A percentile compares a stretch with the other conserved stretches of the same genome.
These are phyloP conservation scores for Chytriomyces sp. DNA, from an alignment of 192 early-diverging fungal species.

Conservation along the genomic window DNA sequence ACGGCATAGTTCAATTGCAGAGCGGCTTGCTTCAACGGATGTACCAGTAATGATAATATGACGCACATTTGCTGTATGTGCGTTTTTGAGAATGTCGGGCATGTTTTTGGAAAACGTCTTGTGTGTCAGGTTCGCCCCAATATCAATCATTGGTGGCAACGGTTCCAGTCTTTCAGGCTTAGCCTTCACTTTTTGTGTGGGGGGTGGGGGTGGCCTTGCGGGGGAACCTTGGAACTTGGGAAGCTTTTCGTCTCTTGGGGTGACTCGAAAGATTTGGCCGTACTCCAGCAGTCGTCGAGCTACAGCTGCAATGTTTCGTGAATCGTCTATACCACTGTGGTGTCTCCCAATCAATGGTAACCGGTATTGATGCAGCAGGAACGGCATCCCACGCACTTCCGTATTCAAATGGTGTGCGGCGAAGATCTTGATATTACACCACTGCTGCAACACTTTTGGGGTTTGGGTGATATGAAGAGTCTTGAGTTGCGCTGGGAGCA, in stretches of 20 bases:
- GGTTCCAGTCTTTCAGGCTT: not conserved
- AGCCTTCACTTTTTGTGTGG: not conserved
- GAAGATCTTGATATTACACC: slow-evolving; percentile 49
- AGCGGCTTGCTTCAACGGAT: slow-evolving; percentile 3
- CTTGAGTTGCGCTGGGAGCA: slow-evolving; percentile 42
- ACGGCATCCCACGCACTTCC: slow-evolving; percentile 59
- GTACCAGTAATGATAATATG: slow-evolving; percentile 35
- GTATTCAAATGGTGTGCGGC: slow-evolving; percentile 31
- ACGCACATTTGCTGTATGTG: slow-evolving; percentile 12
- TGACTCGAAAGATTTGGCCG: slow-evolving; percentile 38
- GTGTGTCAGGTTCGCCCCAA: slow-evolving; percentile 37
- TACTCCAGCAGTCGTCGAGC: slow-evolving; percentile 58
- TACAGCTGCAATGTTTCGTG: slow-evolving; percentile 74
- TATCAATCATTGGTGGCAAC: slow-evolving; percentile 26
- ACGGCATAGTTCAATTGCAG: not conserved
- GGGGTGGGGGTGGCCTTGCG: not conserved
- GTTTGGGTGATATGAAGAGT: not conserved
- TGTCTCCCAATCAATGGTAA: slow-evolving; percentile 70
- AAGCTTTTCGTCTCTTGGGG: not conserved
- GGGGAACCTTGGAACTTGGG: not conserved
- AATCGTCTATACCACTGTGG: slow-evolving; percentile 84
- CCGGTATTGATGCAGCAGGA: slow-evolving; percentile 61
- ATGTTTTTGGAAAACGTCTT: not conserved
- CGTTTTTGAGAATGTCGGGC: not conserved
- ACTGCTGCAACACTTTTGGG: slow-evolving; percentile 35